Evolutionary conservation across 768 basidiomycete species (phyloP), one percentile per base, ranked within the genome.

Genomic region (Gloeophyllum trabeum): DNA sequence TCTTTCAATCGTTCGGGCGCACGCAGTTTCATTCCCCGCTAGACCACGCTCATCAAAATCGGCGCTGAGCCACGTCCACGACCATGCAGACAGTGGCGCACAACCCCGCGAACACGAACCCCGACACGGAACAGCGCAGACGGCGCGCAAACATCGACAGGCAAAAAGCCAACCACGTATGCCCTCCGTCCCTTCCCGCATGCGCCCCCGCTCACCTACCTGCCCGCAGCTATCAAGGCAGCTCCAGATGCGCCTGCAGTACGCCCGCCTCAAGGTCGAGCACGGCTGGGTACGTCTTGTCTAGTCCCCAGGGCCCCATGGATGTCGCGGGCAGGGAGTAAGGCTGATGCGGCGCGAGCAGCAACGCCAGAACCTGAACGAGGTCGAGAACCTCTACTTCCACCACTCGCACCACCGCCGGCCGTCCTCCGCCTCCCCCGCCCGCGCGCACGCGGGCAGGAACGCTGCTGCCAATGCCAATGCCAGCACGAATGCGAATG

Each of bases 321-420:
- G 13, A 10, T 10, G n/a, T 35, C 46, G 30, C 28, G n/a, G n/a
- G n/a, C n/a, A n/a, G n/a, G n/a, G n/a, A n/a, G n/a, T n/a, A n/a
- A n/a, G 13, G 45, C 36, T 37, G 13, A 43, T 35, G 32, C 43
- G 42, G 25, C 38, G 21, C 20, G 46, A 44, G 14, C 52, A 83
- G 81, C 79, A 82, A 76, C 75, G 76, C 43, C 83, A 85, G 57
- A 83, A 70, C 43, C 59, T 85, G 34, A 82, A 82, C 51, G 82
- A 85, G 59, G 82, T 85, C 12, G 82, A 85, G 56, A 85, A 85
- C 50, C 65, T 85, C 20, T 85, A 84, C 61, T 84, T 84, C 51
- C 79, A 75, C 41, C 77, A 79, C 50, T 79, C 81, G 1, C 71
- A 79, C 40, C 59, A 10, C 28, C 10, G 16, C 16, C 10, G 16